Conservation (phyloP, 495 filamentous ascomycete species). For the Aspergillus biplanus region DNA sequence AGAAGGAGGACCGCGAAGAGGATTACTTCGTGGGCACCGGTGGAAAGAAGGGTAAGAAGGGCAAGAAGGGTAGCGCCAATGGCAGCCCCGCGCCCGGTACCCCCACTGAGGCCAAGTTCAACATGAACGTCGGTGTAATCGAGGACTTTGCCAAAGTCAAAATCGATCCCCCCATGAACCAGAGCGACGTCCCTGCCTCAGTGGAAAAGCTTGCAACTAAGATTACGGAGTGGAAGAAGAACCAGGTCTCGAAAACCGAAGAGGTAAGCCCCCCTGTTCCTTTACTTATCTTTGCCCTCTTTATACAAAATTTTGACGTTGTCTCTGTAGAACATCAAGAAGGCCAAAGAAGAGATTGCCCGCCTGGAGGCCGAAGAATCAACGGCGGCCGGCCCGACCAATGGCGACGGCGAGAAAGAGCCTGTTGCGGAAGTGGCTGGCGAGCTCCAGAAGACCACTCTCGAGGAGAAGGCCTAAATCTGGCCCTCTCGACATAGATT, state of each 20-base stretch:
- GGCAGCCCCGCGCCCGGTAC: constrained; percentile 49
- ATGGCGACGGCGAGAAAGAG: constrained; percentile 63
- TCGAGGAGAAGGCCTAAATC: constrained; percentile 58
- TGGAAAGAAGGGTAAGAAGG: constrained; percentile 93
- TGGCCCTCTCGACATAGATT: constrained; percentile 17
- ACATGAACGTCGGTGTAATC: constrained; percentile 83
- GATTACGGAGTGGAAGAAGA: constrained; percentile 88
- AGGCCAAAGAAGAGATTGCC: constrained; percentile 69
- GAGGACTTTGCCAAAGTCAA: constrained; percentile 84
- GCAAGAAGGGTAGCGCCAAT: constrained; percentile 66
- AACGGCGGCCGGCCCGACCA: constrained; percentile 46
- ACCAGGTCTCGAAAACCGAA: constrained; percentile 88
- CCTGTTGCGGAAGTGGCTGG: constrained; percentile 58
- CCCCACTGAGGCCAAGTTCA: constrained; percentile 68
- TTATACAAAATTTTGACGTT: constrained; percentile 21
- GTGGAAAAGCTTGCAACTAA: constrained; percentile 91
- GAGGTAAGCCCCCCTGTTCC: constrained; percentile 62
- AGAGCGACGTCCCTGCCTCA: constrained; percentile 73
- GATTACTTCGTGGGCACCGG: constrained; percentile 80
- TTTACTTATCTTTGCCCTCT: background rate
- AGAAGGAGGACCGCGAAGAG: constrained; percentile 75
- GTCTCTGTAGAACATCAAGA: constrained; percentile 66
- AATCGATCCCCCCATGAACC: constrained; percentile 83
- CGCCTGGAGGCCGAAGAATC: constrained; percentile 60
- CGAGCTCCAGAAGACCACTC: constrained; percentile 60